Evolutionary conservation across 352 stramenopile species (phyloP), one percentile per base, ranked within the genome.

Genomic region (Phytophthora niederhauseri): DNA sequence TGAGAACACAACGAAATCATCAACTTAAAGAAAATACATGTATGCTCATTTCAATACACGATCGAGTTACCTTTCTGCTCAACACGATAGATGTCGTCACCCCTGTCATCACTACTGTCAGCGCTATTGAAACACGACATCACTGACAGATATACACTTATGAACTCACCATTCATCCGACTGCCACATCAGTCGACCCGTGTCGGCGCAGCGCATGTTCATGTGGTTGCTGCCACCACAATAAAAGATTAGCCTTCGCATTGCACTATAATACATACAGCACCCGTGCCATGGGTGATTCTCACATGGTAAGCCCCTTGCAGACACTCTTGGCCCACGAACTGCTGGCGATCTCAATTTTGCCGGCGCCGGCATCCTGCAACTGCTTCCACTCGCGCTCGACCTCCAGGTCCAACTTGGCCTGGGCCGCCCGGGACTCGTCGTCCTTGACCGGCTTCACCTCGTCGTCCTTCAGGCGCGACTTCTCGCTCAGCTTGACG

Each of bases 171-270:
- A 96, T 67, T 93, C 86, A 26, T 95, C 81, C 11, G 84, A 90
- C 68, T 95, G 89, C 89, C 89, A 96, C 81, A 95, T 74, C 49
- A 96, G 65, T 71, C 81, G 84, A 48, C 89, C 89, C 4, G 87
- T 90, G 43, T 94, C 85, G 14, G 74, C 89, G 24, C 87, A 94
- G 36, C 89, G 78, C 89, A 96, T 96, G 67, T 94, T 96, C 89
- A 96, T 96, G 70, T 93, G 78, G 62, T 96, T 96, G 57, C 87
- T 96, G 57, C 24, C 36, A 41, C 3, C 20, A 53, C 43, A 54
- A 69, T 2, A 19, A 56, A 31, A 6, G n/a, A 1, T 70, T 53
- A 70, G 43, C 20, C 17, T 28, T 24, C 17, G 45, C 4, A 15
- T 17, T 41, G 11, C 11, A 17, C 34, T 41, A 41, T 41, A 26